phyloP scores from a whole-genome alignment of 768 basidiomycete genomes.

The Hysterangium stoloniferum region DNA sequence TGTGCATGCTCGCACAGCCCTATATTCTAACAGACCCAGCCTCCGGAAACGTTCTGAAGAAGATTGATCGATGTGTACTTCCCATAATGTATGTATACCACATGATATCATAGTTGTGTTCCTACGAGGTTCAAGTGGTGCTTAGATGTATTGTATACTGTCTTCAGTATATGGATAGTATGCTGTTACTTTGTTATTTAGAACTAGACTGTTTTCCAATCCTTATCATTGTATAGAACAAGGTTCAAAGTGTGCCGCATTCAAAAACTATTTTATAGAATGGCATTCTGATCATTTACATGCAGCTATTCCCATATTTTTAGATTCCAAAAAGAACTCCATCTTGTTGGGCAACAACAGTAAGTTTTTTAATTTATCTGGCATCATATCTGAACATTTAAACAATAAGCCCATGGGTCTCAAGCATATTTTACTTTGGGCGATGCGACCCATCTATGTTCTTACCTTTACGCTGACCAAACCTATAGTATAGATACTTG shows the following conservation, averaged over 20 bases:
- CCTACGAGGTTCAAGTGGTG: background rate
- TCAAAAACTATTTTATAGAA: background rate
- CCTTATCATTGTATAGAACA: background rate
- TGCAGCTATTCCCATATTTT: slow-evolving; percentile 10
- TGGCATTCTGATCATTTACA: background rate
- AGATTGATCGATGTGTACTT: slow-evolving; percentile 7
- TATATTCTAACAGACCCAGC: too few relatives aligned
- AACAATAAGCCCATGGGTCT: slow-evolving; percentile 5
- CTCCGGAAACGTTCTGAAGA: background rate
- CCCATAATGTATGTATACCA: slow-evolving; percentile 7
- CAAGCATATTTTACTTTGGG: slow-evolving; percentile 11
- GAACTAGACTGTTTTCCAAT: background rate
- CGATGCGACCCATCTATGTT: background rate
- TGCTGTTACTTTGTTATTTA: background rate
- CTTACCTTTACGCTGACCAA: too few relatives aligned
- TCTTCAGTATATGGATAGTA: slow-evolving; percentile 12
- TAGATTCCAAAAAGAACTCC: slow-evolving; percentile 7
- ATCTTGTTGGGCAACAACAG: slow-evolving; percentile 10
- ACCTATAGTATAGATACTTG: slow-evolving; percentile 19
- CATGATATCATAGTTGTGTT: background rate
- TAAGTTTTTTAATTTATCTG: background rate
- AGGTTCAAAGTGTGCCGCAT: slow-evolving; percentile 7
- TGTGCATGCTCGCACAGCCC: too few relatives aligned
- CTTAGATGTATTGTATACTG: slow-evolving; percentile 11
- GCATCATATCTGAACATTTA: background rate